Base-by-base conservation (phyloP, 805 yeast genomes). In the Candida montana region DNA sequence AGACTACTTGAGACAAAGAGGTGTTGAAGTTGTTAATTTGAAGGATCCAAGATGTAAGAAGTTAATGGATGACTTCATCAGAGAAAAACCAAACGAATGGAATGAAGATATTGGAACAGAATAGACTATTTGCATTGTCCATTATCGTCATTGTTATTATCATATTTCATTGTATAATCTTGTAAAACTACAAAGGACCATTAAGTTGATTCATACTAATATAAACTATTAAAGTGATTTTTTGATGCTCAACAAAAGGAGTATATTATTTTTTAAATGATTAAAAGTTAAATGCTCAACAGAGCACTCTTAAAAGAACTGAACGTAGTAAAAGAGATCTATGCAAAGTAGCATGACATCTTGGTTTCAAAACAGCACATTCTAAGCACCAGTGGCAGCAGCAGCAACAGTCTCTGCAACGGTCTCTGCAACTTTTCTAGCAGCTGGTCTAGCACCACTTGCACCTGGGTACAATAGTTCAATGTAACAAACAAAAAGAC, bases 51-150 rank as follows among this genome's bases (percentile, higher is more conserved):
- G 75, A 49, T 85, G 93, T 58, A 78, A 78, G 58, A 71, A 72
- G 13, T 59, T 93, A 48, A 85, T 93, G 95, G 68, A 70, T 40
- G 72, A 77, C 49, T 91, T 90, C 59, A 91, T 91, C 50, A 65
- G 67, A 42, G 89, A 84, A 54, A 74, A 79, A 46, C 91, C 91
- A n/a, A 68, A 70, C 39, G 84, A 79, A 45, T 85, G 95, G 95
- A 68, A 68, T 57, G 95, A 85, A 63, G 95, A 85, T 57, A 85
- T 85, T 52, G 95, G 93, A 12, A 53, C 57, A 15, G 60, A 55
- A 34, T 55, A 44, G 63, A 30, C 13, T 9, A 32, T 13, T 15
- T 9, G 10, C 15, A 9, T 13, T 10, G 6, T 27, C 5, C n/a
- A 27, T 27, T 10, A 27, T 8, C 12, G n/a, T 27, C 30, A 27